Evolutionary conservation across 2,329 filamentous ascomycete species (phyloP).

Genomic region (Epichloe uncinata): DNA sequence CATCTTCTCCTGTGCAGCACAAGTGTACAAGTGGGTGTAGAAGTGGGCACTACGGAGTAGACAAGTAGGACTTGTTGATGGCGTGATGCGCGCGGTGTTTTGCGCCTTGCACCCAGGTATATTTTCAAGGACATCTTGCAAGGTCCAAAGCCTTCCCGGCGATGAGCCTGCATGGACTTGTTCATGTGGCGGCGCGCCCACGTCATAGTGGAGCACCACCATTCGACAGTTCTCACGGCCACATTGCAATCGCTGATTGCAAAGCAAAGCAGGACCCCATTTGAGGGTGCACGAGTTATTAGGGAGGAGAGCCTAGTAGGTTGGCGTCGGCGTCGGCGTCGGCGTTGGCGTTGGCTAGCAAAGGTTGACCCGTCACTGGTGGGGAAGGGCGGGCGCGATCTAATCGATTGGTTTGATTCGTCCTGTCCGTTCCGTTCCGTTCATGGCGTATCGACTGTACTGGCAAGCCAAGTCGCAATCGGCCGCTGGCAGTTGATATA

Average conservation of each 20-base stretch:
- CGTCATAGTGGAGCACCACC: not conserved
- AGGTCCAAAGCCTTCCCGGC: not conserved
- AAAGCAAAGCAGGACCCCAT: not conserved
- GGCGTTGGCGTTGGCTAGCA: no score
- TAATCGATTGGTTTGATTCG: not conserved
- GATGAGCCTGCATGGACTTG: not conserved
- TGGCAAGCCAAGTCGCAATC: not conserved
- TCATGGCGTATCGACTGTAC: no score
- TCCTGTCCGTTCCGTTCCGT: no score
- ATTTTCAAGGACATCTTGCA: not conserved
- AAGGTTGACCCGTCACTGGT: no score
- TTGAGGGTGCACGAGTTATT: no score
- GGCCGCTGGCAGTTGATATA: not conserved
- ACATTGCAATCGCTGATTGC: not conserved
- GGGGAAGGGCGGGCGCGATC: not conserved
- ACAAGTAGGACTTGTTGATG: not conserved
- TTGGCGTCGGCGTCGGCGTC: no score
- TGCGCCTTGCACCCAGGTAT: not conserved
- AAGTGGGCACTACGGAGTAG: no score
- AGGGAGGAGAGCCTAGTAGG: no score
- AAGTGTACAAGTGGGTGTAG: no score
- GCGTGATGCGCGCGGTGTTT: slow-evolving; percentile 1
- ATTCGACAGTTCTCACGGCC: not conserved
- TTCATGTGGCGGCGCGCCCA: not conserved
- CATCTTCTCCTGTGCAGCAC: no score